Conservation (phyloP, 495 filamentous ascomycete species). For the Penicillium paxilli region DNA sequence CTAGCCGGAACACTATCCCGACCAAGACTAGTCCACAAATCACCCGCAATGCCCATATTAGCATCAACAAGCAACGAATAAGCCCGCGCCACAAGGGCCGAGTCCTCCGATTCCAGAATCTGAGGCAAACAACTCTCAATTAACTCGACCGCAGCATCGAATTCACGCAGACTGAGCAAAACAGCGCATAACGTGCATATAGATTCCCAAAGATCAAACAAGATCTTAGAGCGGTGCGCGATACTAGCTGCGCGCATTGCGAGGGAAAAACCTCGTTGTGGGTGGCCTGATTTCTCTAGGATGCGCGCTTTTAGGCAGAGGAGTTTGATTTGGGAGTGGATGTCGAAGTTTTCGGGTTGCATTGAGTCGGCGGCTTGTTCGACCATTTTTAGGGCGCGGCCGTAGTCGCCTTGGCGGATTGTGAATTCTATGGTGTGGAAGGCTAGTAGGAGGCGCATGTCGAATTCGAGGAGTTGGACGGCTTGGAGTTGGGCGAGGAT, state of each 20-base stretch:
- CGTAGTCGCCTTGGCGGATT: constrained; percentile 61
- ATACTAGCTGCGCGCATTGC: constrained; percentile 77
- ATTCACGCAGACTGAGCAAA: constrained; percentile 72
- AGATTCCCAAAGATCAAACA: constrained; percentile 76
- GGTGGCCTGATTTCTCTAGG: constrained; percentile 66
- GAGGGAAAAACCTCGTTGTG: constrained; percentile 81
- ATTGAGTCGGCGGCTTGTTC: constrained; percentile 66
- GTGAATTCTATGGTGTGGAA: constrained; percentile 71
- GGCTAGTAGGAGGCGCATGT: constrained; percentile 69
- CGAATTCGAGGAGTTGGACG: constrained; percentile 59
- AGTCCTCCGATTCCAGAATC: constrained; percentile 72
- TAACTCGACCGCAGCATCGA: constrained; percentile 64
- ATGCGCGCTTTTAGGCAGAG: constrained; percentile 76
- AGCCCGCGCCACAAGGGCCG: constrained; percentile 61
- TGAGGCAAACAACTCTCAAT: constrained; percentile 79
- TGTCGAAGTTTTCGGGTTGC: constrained; percentile 70
- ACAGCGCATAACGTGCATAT: constrained; percentile 68
- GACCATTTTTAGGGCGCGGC: constrained; percentile 63
- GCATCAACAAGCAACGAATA: constrained; percentile 81
- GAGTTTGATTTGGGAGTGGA: constrained; percentile 71
- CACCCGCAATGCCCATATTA: constrained; percentile 77
- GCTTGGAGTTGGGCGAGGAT: constrained; percentile 63
- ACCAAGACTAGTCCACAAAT: constrained; percentile 24
- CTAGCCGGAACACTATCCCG: constrained; percentile 27
- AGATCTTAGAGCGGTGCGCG: constrained; percentile 68